Conservation (phyloP, 2,329 filamentous ascomycete species). For the Trichoderma sp. region DNA sequence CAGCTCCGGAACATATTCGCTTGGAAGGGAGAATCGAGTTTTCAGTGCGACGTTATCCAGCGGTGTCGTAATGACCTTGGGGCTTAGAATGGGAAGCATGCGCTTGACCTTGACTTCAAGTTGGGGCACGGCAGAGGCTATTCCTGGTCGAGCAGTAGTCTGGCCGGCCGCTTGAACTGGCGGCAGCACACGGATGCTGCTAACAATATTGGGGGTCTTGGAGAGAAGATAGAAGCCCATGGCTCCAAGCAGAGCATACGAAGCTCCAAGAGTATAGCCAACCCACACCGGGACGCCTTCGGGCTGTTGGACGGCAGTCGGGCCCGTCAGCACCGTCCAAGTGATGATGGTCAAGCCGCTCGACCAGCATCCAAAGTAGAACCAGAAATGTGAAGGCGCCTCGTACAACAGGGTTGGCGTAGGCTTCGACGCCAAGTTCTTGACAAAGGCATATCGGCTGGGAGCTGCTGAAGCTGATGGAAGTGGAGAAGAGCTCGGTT, state of each 20-base stretch:
- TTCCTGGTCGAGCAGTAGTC: slow-evolving; percentile 27
- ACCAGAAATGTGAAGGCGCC: slow-evolving; percentile 65
- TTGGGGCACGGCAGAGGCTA: slow-evolving; percentile 41
- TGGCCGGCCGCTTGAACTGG: slow-evolving; percentile 40
- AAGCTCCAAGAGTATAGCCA: slow-evolving; percentile 58
- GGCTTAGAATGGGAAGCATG: slow-evolving; percentile 52
- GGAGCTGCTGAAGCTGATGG: slow-evolving; percentile 32
- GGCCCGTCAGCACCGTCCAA: slow-evolving; percentile 45
- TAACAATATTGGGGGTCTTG: slow-evolving; percentile 62
- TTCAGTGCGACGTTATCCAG: slow-evolving; percentile 43
- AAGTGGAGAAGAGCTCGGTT: slow-evolving; percentile 26
- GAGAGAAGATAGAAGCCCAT: slow-evolving; percentile 64
- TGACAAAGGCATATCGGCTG: slow-evolving; percentile 53
- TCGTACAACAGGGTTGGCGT: slow-evolving; percentile 65
- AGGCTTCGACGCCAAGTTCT: slow-evolving; percentile 59
- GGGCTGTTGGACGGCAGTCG: slow-evolving; percentile 44
- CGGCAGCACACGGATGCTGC: slow-evolving; percentile 60
- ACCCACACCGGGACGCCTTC: slow-evolving; percentile 60
- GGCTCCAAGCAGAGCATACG: slow-evolving; percentile 62
- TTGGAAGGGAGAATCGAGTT: slow-evolving; percentile 46
- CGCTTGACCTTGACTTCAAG: slow-evolving; percentile 59
- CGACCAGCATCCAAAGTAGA: slow-evolving; percentile 62
- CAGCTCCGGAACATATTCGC: slow-evolving; percentile 44
- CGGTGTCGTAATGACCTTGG: slow-evolving; percentile 47
- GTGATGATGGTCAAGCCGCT: slow-evolving; percentile 51